Evolutionary conservation across 306 rosid species (phyloP), one percentile per base, ranked within the genome.

Genomic region (Vachellia pachyceras): DNA sequence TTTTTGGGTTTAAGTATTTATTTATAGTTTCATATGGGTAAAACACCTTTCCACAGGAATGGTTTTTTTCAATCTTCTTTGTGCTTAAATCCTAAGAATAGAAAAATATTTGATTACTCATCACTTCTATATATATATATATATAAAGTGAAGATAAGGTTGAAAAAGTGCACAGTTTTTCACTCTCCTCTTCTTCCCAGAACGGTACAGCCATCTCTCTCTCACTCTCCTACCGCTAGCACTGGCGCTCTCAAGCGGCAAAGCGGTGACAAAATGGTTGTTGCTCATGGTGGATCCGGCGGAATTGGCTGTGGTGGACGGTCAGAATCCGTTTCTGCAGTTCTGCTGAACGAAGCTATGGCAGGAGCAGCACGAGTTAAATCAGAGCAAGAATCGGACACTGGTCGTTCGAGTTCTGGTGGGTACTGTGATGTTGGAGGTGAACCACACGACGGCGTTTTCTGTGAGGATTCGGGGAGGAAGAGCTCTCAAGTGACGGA

Each of bases 111-210:
- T 33, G 9, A 40, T 63, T 10, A 5, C n/a, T 18, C 9, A 50
- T 72, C 70, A 71, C 60, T 77, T 82, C 76, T 79, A 78, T 15
- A 83, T 83, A 83, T 83, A 83, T 82, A 79, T 79, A 78, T 15
- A 83, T 83, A 83, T 83, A 83, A 86, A 80, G 63, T 45, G 40
- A 57, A 76, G 47, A 39, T 35, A 81, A 23, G 23, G 69, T 4
- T 15, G 0, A 17, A 41, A 42, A 57, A 44, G 11, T 22, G 11
- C 5, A 11, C 12, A 20, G 18, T 11, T 44, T 44, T 22, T 42
- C 6, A 2, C 20, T 6, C 37, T 22, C 8, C 73, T 4, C 29
- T 25, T 0, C 3, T 15, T 55, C 46, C 37, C 17, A 68, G 49
- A 54, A 29, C 77, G 44, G n/a, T 1, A 45, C 29, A 20, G 0